Percentiles rank a stretch among this genome's conserved stretches.
Conservation (phyloP, 306 rosid species). For the Cicer arietinum region DNA sequence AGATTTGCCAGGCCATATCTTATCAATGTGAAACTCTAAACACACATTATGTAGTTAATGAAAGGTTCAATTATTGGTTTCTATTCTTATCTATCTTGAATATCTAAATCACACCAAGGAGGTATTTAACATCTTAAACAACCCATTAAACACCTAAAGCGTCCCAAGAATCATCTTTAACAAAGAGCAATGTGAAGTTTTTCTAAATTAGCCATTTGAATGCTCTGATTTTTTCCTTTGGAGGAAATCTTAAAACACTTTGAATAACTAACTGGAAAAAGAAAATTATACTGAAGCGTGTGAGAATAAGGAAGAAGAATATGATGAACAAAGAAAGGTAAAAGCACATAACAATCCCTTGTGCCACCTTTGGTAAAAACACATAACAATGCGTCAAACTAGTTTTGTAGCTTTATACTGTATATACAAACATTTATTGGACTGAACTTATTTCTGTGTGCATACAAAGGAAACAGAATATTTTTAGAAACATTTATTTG, state of each 20-base stretch:
- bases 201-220: background rate
- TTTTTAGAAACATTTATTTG: background rate
- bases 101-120: too few relatives aligned
- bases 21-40: too few relatives aligned
- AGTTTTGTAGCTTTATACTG: background rate
- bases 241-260: background rate
- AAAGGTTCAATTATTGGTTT: conserved; percentile 8
- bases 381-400: background rate
- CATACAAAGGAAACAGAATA: background rate
- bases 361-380: background rate
- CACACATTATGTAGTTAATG: background rate
- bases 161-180: background rate
- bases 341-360: background rate
- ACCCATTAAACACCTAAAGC: background rate
- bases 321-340: background rate
- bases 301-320: background rate
- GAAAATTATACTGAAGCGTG: background rate
- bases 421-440: background rate
- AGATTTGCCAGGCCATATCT: too few relatives aligned
- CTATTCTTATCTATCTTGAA: background rate
- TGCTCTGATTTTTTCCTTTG: background rate
- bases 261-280: background rate
- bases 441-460: background rate
- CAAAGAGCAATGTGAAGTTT: background rate
- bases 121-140: too few relatives aligned